A percentile compares a stretch with the other conserved stretches of the same genome.
phyloP scores from a whole-genome alignment of 1,139 yeast genomes.

The Saccharomyces hybrid region DNA sequence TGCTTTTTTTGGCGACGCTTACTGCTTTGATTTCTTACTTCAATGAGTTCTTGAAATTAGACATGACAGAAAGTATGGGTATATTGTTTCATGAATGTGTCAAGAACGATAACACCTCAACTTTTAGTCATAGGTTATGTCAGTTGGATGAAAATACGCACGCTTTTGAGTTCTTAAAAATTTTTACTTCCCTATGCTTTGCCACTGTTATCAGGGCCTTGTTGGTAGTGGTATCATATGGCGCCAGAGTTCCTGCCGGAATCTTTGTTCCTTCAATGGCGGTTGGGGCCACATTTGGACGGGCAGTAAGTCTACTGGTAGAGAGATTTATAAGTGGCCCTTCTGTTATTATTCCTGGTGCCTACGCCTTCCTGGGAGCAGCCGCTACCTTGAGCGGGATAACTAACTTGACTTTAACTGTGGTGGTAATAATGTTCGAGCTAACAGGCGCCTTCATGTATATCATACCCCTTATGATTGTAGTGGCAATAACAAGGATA shows the following conservation, averaged over 20 bases:
- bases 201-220: constrained; percentile 70
- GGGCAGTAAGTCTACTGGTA: constrained; percentile 61
- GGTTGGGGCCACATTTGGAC: constrained; percentile 89
- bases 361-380: constrained; percentile 94
- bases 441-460: constrained; percentile 87
- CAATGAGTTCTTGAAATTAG: constrained; percentile 70
- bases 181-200: constrained; percentile 45
- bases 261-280: constrained; percentile 97
- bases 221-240: constrained; percentile 77
- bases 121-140: constrained; percentile 45
- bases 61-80: constrained; percentile 96
- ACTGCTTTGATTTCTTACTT: constrained; percentile 78
- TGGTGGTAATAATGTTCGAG: constrained; percentile 93
- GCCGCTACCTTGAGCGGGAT: constrained; percentile 93
- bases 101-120: constrained; percentile 29
- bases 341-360: constrained; percentile 77
- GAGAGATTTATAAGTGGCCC: constrained; percentile 41
- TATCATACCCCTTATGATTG: constrained; percentile 92
- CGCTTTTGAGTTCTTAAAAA: constrained; percentile 21
- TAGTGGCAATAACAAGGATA: constrained; percentile 80
- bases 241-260: constrained; percentile 90
- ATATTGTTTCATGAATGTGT: constrained; percentile 80
- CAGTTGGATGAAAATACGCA: constrained; percentile 35
- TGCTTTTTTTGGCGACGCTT: constrained; percentile 52
- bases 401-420: constrained; percentile 84